A percentile compares a stretch with the other conserved stretches of the same genome.
Conservation (phyloP, 176 grass and related monocot species). For the Rhynchospora tenuis region DNA sequence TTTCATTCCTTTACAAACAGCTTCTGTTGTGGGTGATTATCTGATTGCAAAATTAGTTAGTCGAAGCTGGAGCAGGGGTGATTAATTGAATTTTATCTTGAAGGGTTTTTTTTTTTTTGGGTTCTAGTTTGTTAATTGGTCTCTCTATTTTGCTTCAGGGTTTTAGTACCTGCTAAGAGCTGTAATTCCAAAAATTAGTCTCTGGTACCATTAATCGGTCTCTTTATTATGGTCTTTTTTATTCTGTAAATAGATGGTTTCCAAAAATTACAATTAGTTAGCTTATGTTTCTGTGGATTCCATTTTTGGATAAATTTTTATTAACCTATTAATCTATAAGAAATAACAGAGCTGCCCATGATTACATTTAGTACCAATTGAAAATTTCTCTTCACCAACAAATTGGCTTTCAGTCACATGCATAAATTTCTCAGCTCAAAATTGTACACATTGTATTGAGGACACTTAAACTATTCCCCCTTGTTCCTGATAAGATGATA, state of each 20-base stretch:
- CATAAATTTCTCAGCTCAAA: not conserved
- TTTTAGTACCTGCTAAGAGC: not conserved
- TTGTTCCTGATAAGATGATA: not conserved
- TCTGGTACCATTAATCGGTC: not conserved
- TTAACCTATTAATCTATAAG: not conserved
- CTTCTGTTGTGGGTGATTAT: not conserved
- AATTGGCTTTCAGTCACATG: not conserved
- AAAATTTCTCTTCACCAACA: not conserved
- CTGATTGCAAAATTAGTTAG: not conserved
- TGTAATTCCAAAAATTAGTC: not conserved
- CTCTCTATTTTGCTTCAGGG: not conserved
- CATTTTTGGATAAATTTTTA: not conserved
- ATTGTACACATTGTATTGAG: not conserved
- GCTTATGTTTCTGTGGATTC: not conserved
- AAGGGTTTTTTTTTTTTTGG: not conserved
- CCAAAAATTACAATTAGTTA: not conserved
- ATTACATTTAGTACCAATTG: not conserved
- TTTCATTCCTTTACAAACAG: not conserved
- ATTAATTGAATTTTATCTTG: not conserved
- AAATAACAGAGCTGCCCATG: not conserved
- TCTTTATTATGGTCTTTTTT: not conserved
- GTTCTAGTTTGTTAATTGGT: not conserved
- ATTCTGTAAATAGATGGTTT: not conserved
- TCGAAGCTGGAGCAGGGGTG: not conserved
- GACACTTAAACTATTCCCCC: not conserved